Percentiles rank a stretch among this genome's conserved stretches.
Conservation (phyloP, 345 rosid genomes). For the Melaleuca alternifolia region DNA sequence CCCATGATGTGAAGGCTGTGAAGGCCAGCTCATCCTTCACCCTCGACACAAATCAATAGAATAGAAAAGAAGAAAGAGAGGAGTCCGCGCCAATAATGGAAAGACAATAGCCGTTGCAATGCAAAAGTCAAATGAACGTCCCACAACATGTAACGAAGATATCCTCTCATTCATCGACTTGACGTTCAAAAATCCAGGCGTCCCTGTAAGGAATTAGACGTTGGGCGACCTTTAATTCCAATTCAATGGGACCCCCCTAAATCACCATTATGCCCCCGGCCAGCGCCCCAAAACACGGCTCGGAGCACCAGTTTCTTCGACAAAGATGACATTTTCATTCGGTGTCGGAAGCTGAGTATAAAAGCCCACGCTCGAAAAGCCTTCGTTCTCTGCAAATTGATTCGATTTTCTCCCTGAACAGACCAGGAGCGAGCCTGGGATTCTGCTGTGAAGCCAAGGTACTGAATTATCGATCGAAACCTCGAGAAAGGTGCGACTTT, state of each 20-base stretch:
- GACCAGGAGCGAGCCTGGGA: too few species aligned
- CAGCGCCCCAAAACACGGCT: too few species aligned
- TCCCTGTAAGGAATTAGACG: conserved; percentile 19
- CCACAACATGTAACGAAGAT: background rate
- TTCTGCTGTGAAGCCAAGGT: too few species aligned
- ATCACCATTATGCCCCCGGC: background rate
- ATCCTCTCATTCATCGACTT: background rate
- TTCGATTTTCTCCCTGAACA: too few species aligned
- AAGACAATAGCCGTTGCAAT: conserved; percentile 15
- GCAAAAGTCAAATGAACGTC: background rate
- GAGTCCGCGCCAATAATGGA: background rate
- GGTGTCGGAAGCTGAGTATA: background rate
- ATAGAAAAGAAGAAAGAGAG: background rate
- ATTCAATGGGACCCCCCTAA: background rate
- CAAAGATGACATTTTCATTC: background rate
- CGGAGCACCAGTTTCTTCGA: background rate
- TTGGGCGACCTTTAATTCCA: conserved; percentile 7
- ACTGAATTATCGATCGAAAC: background rate
- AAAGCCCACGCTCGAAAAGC: background rate
- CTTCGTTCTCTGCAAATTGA: background rate
- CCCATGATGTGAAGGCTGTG: too few species aligned
- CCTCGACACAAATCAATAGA: background rate
- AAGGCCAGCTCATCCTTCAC: too few species aligned
- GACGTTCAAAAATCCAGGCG: background rate
- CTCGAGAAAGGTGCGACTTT: background rate